phyloP scores from a whole-genome alignment of 2,329 filamentous ascomycete genomes.

The Hypoxylon sp. region DNA sequence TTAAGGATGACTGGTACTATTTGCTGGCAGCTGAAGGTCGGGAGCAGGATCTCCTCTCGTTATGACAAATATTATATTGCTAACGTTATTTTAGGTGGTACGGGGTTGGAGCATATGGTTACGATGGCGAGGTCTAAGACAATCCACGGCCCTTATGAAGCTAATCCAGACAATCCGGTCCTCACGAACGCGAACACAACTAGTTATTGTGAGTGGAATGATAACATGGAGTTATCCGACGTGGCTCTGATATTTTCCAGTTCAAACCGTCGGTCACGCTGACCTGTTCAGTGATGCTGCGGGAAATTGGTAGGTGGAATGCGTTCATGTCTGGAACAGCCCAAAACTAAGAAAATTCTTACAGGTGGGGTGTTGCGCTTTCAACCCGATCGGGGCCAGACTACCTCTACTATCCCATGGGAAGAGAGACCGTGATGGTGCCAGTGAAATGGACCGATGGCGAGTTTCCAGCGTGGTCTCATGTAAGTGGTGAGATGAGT shows the following conservation, averaged over 20 bases:
- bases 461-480: slow-evolving; percentile 49
- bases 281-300: slow-evolving; percentile 62
- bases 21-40: slow-evolving; percentile 60
- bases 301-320: slow-evolving; percentile 48
- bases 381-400: slow-evolving; percentile 52
- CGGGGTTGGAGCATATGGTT: slow-evolving; percentile 57
- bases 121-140: slow-evolving; percentile 56
- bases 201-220: slow-evolving; percentile 48
- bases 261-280: slow-evolving; percentile 64
- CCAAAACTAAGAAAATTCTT: too few species aligned
- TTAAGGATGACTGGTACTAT: slow-evolving; percentile 61
- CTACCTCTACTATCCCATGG: slow-evolving; percentile 53
- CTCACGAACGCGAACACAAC: slow-evolving; percentile 56
- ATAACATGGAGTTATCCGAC: neutral
- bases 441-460: slow-evolving; percentile 49
- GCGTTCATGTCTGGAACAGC: too few species aligned
- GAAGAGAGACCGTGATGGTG: slow-evolving; percentile 53
- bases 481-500: slow-evolving; percentile 48
- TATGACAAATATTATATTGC: too few species aligned
- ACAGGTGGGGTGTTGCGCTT: slow-evolving; percentile 53
- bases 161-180: slow-evolving; percentile 54
- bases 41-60: neutral
- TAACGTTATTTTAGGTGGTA: slow-evolving; percentile 52
- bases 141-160: slow-evolving; percentile 56
- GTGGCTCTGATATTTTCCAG: slow-evolving; percentile 32